Base-by-base conservation (phyloP, 1,284 basidiomycete genomes). In the Sanghuangporus baumii region DNA sequence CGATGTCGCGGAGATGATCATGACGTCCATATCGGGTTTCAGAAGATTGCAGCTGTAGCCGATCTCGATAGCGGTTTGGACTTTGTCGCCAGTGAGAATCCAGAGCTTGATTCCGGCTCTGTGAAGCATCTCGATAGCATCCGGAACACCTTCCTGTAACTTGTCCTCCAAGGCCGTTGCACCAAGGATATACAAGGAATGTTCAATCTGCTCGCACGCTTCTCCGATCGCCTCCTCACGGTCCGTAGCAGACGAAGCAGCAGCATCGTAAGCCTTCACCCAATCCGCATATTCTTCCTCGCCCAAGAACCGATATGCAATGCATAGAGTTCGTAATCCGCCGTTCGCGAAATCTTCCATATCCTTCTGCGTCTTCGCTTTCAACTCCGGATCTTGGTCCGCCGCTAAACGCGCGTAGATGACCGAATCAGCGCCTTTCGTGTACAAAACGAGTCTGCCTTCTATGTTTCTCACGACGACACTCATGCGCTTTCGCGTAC, bases 1-100 rank as follows among this genome's bases (percentile, higher is more conserved):
- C 0, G 85, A 84, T 66, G 94, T 91, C 0, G 96, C 91, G 0
- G 93, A 94, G 41, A 98, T 81, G 71, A 98, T 98, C 94, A 98
- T 98, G 66, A 98, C 80, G 67, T 98, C 95, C 91, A 93, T 96
- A 65, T 91, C 86, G 71, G 82, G 88, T 75, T 95, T 96, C 66
- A 97, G 83, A 12, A 97, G 78, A 72, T 96, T 96, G 76, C 95
- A 97, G 69, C 89, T 88, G 81, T 94, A 95, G 76, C 86, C 89
- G 65, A 98, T 98, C 74, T 98, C 96, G 71, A 98, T 98, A 18
- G 96, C 96, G 2, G 96, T 98, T 75, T 98, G 96, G 0, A 98
- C 82, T 76, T 98, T 98, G 78, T 98, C 96, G 56, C 95, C 95
- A 38, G 93, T 96, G 61, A 96, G 76, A 72, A 96, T 94, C 96